Evolutionary conservation across 2,329 filamentous ascomycete species (phyloP).

Genomic region (Colletotrichum spaethianum): DNA sequence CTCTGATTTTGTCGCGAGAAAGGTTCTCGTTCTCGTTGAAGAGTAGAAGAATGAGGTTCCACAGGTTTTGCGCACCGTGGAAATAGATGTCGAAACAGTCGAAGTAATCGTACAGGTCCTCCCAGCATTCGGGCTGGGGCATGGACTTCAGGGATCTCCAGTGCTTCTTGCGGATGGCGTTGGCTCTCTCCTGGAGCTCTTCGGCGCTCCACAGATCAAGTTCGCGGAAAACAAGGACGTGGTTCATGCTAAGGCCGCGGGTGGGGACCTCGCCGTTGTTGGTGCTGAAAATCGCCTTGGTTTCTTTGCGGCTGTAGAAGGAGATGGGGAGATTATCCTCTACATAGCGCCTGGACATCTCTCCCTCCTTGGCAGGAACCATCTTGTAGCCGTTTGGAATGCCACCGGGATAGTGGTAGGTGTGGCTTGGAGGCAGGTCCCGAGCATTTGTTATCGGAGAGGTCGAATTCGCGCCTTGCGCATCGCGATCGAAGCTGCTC

Average conservation of each 20-base stretch:
- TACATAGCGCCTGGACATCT: constrained; percentile 48
- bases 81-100: constrained; percentile 63
- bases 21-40: constrained; percentile 57
- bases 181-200: constrained; percentile 56
- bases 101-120: constrained; percentile 63
- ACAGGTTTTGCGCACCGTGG: constrained; percentile 63
- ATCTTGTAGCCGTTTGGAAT: constrained; percentile 54
- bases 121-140: constrained; percentile 50
- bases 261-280: constrained; percentile 48
- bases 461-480: not conserved
- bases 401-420: constrained; percentile 53
- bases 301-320: constrained; percentile 53
- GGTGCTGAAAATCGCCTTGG: constrained; percentile 58
- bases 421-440: constrained; percentile 41
- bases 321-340: constrained; percentile 54
- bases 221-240: constrained; percentile 47
- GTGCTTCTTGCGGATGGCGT: constrained; percentile 54
- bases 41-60: constrained; percentile 60
- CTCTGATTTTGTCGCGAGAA: constrained; percentile 45
- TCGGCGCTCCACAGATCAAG: constrained; percentile 56
- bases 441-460: not conserved
- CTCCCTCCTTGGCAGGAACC: constrained; percentile 45
- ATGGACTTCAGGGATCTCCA: constrained; percentile 55
- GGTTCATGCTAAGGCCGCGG: constrained; percentile 45
- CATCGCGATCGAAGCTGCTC: not conserved